phyloP scores from a whole-genome alignment of 345 rosid species.

The Aurinia saxatilis region DNA sequence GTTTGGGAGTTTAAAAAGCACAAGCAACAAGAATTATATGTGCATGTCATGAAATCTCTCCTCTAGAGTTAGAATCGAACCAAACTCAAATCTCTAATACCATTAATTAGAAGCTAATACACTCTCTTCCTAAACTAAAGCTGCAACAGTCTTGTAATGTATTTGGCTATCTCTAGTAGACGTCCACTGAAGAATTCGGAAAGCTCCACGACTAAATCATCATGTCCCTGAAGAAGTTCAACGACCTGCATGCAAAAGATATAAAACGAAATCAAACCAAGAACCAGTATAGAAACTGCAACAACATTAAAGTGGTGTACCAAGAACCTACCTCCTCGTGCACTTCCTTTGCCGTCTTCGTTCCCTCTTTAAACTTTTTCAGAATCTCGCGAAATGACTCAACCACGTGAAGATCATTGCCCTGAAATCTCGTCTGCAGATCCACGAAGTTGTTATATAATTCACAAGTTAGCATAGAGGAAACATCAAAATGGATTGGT shows the following conservation, averaged over 20 bases:
- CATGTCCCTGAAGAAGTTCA: neutral
- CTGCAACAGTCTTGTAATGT: neutral
- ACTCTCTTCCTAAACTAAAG: neutral
- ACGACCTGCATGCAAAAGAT: neutral
- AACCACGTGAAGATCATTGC: neutral
- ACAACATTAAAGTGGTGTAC: neutral
- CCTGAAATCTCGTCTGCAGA: neutral
- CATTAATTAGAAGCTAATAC: too few species aligned
- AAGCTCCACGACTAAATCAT: neutral
- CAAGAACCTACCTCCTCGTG: neutral
- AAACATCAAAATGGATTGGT: too few species aligned
- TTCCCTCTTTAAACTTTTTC: neutral
- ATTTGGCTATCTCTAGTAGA: neutral
- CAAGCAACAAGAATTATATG: neutral
- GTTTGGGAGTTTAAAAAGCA: neutral
- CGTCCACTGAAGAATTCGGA: neutral
- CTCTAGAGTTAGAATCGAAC: neutral
- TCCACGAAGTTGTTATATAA: too few species aligned
- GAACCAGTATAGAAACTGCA: neutral
- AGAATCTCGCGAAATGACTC: neutral
- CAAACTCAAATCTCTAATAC: neutral
- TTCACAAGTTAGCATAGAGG: too few species aligned
- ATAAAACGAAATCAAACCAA: neutral
- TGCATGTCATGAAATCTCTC: neutral
- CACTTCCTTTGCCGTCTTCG: neutral